Conservation (phyloP, 1,284 basidiomycete species). For the Mrakiaceae sp. region DNA sequence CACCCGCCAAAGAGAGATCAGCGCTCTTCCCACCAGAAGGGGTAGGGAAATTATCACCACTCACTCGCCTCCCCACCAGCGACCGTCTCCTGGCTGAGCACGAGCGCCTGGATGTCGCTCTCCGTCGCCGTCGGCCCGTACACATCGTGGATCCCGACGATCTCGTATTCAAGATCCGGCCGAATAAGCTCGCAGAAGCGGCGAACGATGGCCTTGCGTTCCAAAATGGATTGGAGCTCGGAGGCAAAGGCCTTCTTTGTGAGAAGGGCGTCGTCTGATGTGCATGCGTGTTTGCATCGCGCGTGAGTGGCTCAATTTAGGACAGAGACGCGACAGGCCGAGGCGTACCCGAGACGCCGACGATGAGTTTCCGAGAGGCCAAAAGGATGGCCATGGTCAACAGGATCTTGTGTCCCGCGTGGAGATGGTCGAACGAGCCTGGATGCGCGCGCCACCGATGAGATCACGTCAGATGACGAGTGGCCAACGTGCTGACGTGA, state of each 20-base stretch:
- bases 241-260: slow-evolving; percentile 59
- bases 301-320: not conserved
- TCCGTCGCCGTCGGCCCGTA: slow-evolving; percentile 81
- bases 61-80: slow-evolving; percentile 59
- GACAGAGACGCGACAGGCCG: not conserved
- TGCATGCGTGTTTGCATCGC: not conserved
- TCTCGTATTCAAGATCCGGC: slow-evolving; percentile 47
- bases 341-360: slow-evolving; percentile 67
- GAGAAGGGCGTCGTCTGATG: slow-evolving; percentile 58
- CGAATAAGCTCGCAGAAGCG: slow-evolving; percentile 58
- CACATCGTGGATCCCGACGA: slow-evolving; percentile 65
- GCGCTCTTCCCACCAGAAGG: not conserved
- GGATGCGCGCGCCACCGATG: slow-evolving; percentile 29
- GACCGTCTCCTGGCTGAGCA: slow-evolving; percentile 76
- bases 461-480: too few species aligned
- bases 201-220: slow-evolving; percentile 47
- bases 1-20: not conserved
- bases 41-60: not conserved
- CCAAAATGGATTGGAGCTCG: slow-evolving; percentile 54
- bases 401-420: slow-evolving; percentile 94
- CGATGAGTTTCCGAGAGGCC: slow-evolving; percentile 63
- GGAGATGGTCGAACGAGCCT: slow-evolving; percentile 90
- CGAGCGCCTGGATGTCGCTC: slow-evolving; percentile 67
- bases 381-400: slow-evolving; percentile 84
- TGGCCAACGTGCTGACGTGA: too few species aligned